Base-by-base conservation (phyloP, 306 rosid species). In the Dalbergia oliveri region DNA sequence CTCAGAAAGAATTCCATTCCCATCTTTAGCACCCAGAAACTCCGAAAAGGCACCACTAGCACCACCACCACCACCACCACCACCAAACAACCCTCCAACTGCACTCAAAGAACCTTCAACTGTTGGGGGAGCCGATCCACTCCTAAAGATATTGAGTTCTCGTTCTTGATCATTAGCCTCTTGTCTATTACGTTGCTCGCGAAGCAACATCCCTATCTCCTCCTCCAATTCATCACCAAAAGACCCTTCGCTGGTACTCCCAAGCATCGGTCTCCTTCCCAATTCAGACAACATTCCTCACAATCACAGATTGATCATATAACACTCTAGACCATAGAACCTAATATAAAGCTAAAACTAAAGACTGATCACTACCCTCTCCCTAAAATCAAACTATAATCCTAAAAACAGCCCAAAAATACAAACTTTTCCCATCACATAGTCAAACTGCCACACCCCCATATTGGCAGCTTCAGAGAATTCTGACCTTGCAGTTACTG, bases 61-160 rank as follows among this genome's bases (percentile, higher is more conserved):
- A 0, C 47, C 72, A 2, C 73, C 80, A 4, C 64, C 72, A 2
- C 73, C 80, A 4, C 64, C 79, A 0, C 37, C 73, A 0, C 76
- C 82, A 26, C 76, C 89, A 87, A 91, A 86, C 70, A 94, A 77
- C 13, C 97, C 97, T 54, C 92, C 98, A 12, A 94, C 91, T 0
- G 97, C 98, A 88, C 74, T 94, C 35, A 89, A 58, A 43, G 98
- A 94, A 66, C 98, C 98, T 84, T 94, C 97, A 6, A 94, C 88
- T 34, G 97, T 90, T 34, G 98, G 98, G 56, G 98, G 98, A 11
- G 98, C 98, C 54, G 98, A 94, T 72, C 98, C 98, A 84, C 98
- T 91, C 78, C 98, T 88, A 77, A 73, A 93, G 43, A 93, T 59
- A 85, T 88, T 91, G 44, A 94, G 90, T 62, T 94, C 96, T 2